Conservation (phyloP, 768 basidiomycete species). For the Boletales sp. region DNA sequence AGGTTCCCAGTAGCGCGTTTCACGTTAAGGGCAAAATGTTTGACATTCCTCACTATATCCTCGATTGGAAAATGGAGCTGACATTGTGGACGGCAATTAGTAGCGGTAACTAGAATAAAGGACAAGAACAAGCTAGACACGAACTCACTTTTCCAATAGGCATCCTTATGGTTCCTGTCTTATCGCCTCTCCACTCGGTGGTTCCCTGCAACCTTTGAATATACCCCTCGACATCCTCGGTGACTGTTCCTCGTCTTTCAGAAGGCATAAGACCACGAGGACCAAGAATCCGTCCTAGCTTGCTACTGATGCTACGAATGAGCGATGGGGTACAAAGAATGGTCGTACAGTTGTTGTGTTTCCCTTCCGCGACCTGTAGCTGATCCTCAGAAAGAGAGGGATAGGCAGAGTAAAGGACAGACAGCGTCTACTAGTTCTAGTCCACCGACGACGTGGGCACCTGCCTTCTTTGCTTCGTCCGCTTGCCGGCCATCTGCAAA, state of each 20-base stretch:
- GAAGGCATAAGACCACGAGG: conserved; percentile 96
- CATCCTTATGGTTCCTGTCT: conserved; percentile 76
- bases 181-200: conserved; percentile 93
- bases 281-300: conserved; percentile 75
- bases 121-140: background rate
- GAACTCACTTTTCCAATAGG: conserved; percentile 70
- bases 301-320: conserved; percentile 73
- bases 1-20: conserved; percentile 72
- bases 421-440: conserved; percentile 86
- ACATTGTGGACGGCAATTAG: conserved; percentile 6
- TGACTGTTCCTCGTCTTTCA: conserved; percentile 90
- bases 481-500: conserved; percentile 86
- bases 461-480: conserved; percentile 80
- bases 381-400: background rate
- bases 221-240: conserved; percentile 81
- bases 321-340: conserved; percentile 82
- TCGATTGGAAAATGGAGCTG: conserved; percentile 72
- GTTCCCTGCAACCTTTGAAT: conserved; percentile 76
- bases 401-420: conserved; percentile 27
- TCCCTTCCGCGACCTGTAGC: conserved; percentile 66
- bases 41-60: conserved; percentile 76
- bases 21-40: conserved; percentile 69
- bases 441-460: conserved; percentile 90
- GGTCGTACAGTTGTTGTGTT: conserved; percentile 66
- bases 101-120: background rate